Evolutionary conservation across 2,329 filamentous ascomycete species (phyloP).

Genomic region (Neopestalotiopsis clavispora): DNA sequence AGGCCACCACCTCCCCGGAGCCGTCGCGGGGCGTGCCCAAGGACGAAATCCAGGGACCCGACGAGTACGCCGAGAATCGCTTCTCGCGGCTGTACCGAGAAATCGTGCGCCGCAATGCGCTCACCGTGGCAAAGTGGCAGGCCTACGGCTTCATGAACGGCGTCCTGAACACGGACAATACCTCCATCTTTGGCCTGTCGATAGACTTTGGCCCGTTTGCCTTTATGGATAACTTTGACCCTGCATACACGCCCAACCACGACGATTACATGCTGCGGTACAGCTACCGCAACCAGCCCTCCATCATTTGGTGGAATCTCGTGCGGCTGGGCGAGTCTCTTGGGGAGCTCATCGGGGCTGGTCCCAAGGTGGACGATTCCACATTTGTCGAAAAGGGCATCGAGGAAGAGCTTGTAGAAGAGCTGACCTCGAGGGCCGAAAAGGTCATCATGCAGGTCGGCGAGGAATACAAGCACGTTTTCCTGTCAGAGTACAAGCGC

Average conservation of each 20-base stretch:
- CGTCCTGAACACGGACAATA: conserved; percentile 97
- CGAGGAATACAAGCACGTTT: conserved; percentile 88
- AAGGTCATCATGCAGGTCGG: conserved; percentile 79
- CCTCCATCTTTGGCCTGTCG: conserved; percentile 84
- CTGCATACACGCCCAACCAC: conserved; percentile 93
- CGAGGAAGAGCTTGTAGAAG: conserved; percentile 66
- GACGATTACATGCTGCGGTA: conserved; percentile 90
- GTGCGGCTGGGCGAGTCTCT: conserved; percentile 88
- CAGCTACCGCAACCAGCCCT: conserved; percentile 91
- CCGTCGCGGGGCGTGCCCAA: conserved; percentile 59
- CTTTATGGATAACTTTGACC: conserved; percentile 97
- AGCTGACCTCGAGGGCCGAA: conserved; percentile 81
- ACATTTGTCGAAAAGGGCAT: conserved; percentile 77
- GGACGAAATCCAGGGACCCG: conserved; percentile 68
- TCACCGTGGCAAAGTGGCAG: conserved; percentile 92
- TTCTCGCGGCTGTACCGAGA: conserved; percentile 88
- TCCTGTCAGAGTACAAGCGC: conserved; percentile 86
- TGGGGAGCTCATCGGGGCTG: conserved; percentile 85
- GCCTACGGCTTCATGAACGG: conserved; percentile 99
- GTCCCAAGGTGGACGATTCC: conserved; percentile 71
- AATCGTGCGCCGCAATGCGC: conserved; percentile 82
- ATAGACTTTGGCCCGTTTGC: conserved; percentile 97
- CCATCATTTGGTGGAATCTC: conserved; percentile 98
- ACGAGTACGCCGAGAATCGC: conserved; percentile 77
- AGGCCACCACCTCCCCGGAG: conserved; percentile 47